A percentile compares a stretch with the other conserved stretches of the same genome.
Conservation (phyloP, 495 filamentous ascomycete genomes). For the Aspergillus cristatus region DNA sequence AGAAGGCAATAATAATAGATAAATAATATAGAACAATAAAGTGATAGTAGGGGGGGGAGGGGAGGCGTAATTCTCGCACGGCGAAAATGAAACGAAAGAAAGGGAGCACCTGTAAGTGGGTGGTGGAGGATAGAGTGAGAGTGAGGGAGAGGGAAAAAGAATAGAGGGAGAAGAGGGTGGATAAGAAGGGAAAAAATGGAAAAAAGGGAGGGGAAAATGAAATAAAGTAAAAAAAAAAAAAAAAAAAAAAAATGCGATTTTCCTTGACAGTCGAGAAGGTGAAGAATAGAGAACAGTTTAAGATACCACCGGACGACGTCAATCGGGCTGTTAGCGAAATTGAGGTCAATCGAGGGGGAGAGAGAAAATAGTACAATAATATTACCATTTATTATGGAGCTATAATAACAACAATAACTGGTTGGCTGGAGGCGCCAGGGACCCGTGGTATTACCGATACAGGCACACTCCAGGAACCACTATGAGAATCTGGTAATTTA, state of each 20-base stretch:
- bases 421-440: too few species aligned
- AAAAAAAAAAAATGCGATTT: slow-evolving; percentile 1
- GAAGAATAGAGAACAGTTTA: background rate
- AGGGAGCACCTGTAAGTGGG: slow-evolving; percentile 17
- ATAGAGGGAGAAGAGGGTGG: slow-evolving; percentile 12
- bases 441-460: too few species aligned
- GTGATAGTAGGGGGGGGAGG: background rate
- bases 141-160: slow-evolving; percentile 9
- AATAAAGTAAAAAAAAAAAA: slow-evolving; percentile 6
- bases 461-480: too few species aligned
- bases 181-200: slow-evolving; percentile 1
- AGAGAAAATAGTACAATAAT: slow-evolving; percentile 11
- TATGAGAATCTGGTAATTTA: too few species aligned
- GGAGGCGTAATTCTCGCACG: slow-evolving; percentile 20
- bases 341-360: background rate
- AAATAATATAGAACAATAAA: too few species aligned
- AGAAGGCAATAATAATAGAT: too few species aligned
- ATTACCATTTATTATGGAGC: slow-evolving; percentile 4
- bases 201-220: background rate
- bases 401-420: slow-evolving; percentile 9
- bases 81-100: slow-evolving; percentile 24
- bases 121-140: slow-evolving; percentile 1
- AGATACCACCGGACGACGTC: background rate
- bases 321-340: background rate
- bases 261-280: slow-evolving; percentile 6